phyloP scores from a whole-genome alignment of 1,284 basidiomycete species.

The Afroboletus lepidellus region DNA sequence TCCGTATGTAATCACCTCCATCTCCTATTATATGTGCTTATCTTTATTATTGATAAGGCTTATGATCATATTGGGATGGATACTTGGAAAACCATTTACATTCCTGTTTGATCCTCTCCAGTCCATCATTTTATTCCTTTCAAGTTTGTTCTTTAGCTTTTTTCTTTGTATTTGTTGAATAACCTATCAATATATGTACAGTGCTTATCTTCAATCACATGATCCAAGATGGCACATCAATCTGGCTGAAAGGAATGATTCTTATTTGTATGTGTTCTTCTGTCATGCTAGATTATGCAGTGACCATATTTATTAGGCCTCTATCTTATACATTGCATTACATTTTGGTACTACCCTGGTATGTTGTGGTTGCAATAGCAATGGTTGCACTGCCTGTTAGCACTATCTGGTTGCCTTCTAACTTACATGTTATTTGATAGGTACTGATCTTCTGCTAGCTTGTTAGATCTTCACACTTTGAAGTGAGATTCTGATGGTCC shows the following conservation, averaged over 20 bases:
- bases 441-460: no score
- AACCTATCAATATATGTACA: neutral
- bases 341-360: conserved; percentile 47
- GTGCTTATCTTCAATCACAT: conserved; percentile 80
- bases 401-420: no score
- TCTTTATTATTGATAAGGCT: no score
- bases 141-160: conserved; percentile 30
- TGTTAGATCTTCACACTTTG: no score
- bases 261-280: conserved; percentile 51
- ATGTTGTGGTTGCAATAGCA: conserved; percentile 31
- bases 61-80: conserved; percentile 66
- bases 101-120: conserved; percentile 83
- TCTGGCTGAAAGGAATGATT: conserved; percentile 77
- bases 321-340: conserved; percentile 37
- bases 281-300: neutral
- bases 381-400: no score
- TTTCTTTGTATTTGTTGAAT: neutral
- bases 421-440: no score
- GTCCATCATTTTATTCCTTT: conserved; percentile 59
- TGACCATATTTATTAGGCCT: conserved; percentile 36
- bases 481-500: no score
- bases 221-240: conserved; percentile 79
- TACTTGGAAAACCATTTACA: conserved; percentile 65
- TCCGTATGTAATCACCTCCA: conserved; percentile 60
- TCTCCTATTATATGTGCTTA: no score